These are phyloP conservation scores for Agrocybe pediades DNA, from an alignment of 768 basidiomycete genomes.

Conservation along the genomic window DNA sequence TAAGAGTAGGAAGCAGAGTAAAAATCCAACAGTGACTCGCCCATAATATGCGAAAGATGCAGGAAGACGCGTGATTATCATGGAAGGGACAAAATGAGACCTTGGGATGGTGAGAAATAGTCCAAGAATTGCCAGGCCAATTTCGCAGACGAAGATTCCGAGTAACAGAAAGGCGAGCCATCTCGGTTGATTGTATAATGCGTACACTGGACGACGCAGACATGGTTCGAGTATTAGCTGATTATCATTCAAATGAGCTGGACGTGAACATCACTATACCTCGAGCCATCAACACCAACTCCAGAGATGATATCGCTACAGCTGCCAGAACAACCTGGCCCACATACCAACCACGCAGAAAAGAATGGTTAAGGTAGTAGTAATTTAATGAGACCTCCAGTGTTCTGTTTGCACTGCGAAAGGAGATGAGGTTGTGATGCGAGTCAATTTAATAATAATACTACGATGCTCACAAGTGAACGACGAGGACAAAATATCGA, in stretches of 20 bases:
- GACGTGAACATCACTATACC: slow-evolving; percentile 20
- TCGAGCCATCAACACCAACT: slow-evolving; percentile 32
- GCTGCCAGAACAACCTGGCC: slow-evolving; percentile 27
- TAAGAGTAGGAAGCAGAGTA: background rate
- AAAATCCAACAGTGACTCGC: slow-evolving; percentile 4
- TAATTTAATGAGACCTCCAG: slow-evolving; percentile 9
- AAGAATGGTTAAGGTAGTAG: slow-evolving; percentile 7
- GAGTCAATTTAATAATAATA: background rate
- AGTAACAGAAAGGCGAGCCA: background rate
- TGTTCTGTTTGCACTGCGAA: slow-evolving; percentile 6
- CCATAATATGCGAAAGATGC: slow-evolving; percentile 19
- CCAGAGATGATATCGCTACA: slow-evolving; percentile 21
- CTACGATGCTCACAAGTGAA: slow-evolving; percentile 24
- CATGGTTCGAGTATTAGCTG: background rate
- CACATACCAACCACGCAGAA: slow-evolving; percentile 22
- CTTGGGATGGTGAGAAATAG: background rate
- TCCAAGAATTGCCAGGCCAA: background rate
- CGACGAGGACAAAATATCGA: slow-evolving; percentile 27
- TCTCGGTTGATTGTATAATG: background rate
- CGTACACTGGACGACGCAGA: background rate
- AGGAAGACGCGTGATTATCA: background rate
- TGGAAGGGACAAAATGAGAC: background rate
- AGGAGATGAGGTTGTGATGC: background rate
- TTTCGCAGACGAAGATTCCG: background rate
- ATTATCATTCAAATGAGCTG: background rate